A percentile compares a stretch with the other conserved stretches of the same genome.
Evolutionary conservation across 306 rosid species (phyloP).

Genomic region (Prunus kanzakura): DNA sequence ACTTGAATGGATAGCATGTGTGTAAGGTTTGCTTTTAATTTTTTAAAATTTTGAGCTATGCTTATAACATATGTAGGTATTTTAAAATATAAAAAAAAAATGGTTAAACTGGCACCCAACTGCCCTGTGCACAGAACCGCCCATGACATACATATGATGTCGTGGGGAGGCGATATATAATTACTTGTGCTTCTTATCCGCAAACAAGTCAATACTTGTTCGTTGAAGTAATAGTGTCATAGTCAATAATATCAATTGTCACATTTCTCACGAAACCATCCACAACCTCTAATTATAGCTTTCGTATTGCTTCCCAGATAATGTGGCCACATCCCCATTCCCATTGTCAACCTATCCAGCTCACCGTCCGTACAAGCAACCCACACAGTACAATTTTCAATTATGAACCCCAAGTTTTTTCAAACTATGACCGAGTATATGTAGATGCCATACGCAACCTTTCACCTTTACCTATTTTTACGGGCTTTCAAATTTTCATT

Average conservation of each 20-base stretch:
- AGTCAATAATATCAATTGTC: background rate
- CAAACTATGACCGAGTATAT: background rate
- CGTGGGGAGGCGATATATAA: no score
- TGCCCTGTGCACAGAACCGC: no score
- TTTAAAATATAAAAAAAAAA: no score
- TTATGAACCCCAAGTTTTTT: background rate
- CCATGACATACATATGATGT: no score
- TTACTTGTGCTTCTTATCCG: background rate
- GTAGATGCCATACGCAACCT: background rate
- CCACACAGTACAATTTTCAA: background rate
- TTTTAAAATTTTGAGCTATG: no score
- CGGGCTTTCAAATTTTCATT: background rate
- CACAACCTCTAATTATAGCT: slow-evolving; percentile 1
- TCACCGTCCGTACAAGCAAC: slow-evolving; percentile 13
- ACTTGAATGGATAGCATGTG: no score
- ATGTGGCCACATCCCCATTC: background rate
- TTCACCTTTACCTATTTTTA: background rate
- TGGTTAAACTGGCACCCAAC: no score
- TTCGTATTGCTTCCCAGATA: background rate
- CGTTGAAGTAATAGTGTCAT: background rate
- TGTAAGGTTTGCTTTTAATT: no score
- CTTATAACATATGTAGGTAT: no score
- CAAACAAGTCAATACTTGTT: slow-evolving; percentile 14
- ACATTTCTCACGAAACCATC: slow-evolving; percentile 20
- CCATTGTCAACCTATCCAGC: slow-evolving; percentile 13